Percentiles rank a stretch among this genome's conserved stretches.
These are phyloP conservation scores for Ganoderma leucocontextum DNA, from an alignment of 1,284 basidiomycete genomes.

Conservation along the genomic window DNA sequence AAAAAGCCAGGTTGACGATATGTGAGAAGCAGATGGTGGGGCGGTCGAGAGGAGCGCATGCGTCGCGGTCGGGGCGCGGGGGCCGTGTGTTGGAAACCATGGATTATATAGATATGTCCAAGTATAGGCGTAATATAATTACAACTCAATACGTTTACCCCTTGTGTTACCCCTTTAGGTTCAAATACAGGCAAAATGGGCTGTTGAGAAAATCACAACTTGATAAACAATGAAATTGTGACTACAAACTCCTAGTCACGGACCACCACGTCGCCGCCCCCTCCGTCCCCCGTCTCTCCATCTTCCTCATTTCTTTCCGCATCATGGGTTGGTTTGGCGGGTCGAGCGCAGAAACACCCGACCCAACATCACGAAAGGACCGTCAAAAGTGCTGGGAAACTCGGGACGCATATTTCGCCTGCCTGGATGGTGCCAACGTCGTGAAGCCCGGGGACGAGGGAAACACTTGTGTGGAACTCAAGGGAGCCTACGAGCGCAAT, in stretches of 20 bases:
- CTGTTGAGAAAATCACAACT: no score
- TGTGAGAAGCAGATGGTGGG: slow-evolving; percentile 12
- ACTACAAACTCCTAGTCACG: neutral
- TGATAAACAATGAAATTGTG: neutral
- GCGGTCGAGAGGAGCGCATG: slow-evolving; percentile 10
- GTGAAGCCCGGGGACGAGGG: slow-evolving; percentile 77
- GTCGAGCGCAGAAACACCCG: slow-evolving; percentile 47
- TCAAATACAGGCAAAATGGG: neutral
- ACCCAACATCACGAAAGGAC: slow-evolving; percentile 59
- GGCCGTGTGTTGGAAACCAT: slow-evolving; percentile 6
- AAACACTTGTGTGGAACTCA: slow-evolving; percentile 59
- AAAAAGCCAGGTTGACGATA: slow-evolving; percentile 12
- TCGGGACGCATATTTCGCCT: slow-evolving; percentile 79
- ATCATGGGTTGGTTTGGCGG: slow-evolving; percentile 46
- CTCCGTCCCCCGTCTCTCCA: neutral
- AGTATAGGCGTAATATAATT: neutral
- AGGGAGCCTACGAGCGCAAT: slow-evolving; percentile 63
- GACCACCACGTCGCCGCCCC: neutral
- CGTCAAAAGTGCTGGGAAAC: slow-evolving; percentile 80
- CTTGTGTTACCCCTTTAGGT: no score
- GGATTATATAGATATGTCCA: slow-evolving; percentile 4
- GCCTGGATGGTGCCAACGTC: slow-evolving; percentile 70
- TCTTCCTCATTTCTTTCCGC: neutral
- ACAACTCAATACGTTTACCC: neutral
- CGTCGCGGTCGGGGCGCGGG: slow-evolving; percentile 1